phyloP scores from a whole-genome alignment of 345 rosid species.

The Physaria fendleri region DNA sequence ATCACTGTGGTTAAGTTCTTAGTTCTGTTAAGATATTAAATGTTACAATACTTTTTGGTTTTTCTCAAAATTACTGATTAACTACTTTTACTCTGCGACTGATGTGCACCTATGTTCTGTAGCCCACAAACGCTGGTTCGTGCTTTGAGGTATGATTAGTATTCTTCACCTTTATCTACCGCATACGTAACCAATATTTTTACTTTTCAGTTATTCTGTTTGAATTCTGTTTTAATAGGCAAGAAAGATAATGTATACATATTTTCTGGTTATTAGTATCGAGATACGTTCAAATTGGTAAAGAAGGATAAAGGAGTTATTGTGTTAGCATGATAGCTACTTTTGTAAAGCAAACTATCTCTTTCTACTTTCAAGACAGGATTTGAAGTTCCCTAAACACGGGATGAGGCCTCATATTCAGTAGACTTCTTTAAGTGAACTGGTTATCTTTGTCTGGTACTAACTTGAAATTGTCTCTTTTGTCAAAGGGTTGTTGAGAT shows the following conservation, averaged over 20 bases:
- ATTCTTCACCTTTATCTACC: neutral
- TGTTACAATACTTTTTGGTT: neutral
- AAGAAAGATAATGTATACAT: neutral
- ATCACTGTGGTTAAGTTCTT: neutral
- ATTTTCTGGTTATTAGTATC: slow-evolving; percentile 6
- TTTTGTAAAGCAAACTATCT: neutral
- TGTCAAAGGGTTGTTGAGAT: slow-evolving; percentile 86
- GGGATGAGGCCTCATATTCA: slow-evolving; percentile 4
- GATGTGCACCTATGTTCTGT: slow-evolving; percentile 45
- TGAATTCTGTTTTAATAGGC: neutral
- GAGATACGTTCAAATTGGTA: slow-evolving; percentile 1
- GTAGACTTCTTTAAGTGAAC: neutral
- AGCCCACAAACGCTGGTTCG: slow-evolving; percentile 99
- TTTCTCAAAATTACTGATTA: slow-evolving; percentile 4
- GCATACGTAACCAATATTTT: neutral
- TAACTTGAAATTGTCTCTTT: slow-evolving; percentile 11
- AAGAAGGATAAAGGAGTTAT: neutral
- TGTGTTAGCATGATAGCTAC: neutral
- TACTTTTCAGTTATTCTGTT: neutral
- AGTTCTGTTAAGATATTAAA: slow-evolving; percentile 1
- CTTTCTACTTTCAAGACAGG: neutral
- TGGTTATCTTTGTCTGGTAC: neutral
- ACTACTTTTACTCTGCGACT: too few relatives aligned
- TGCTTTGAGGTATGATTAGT: slow-evolving; percentile 70
- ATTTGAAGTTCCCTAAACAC: neutral